Evolutionary conservation across 2,329 filamentous ascomycete species (phyloP).

Genomic region (Diaporthe sp.): DNA sequence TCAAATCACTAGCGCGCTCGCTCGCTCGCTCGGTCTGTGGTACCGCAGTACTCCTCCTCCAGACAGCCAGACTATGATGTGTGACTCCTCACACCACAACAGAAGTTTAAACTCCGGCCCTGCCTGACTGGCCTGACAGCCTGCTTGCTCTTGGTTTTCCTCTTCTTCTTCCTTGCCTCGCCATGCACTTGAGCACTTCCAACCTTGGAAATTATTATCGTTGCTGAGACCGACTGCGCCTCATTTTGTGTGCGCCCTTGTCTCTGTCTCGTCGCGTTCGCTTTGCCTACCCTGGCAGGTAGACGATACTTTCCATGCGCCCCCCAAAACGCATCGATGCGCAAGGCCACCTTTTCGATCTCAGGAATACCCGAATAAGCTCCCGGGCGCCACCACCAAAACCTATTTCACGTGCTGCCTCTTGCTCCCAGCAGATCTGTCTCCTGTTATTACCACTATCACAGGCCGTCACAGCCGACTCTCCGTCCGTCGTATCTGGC

Average conservation of each 20-base stretch:
- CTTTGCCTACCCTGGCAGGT: not conserved
- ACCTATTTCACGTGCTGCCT: slow-evolving; percentile 3
- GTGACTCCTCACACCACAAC: slow-evolving; percentile 1
- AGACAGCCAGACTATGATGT: not conserved
- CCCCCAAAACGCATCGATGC: slow-evolving; percentile 8
- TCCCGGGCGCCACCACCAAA: slow-evolving; percentile 27
- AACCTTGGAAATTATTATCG: too few species aligned
- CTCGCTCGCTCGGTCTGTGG: not conserved
- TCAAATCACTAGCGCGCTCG: too few species aligned
- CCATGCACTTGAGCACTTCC: not conserved
- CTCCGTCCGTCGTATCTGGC: not conserved
- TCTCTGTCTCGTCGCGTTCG: slow-evolving; percentile 5
- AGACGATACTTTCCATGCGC: slow-evolving; percentile 5
- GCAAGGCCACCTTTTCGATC: slow-evolving; percentile 21
- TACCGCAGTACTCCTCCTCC: not conserved
- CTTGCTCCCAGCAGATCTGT: not conserved
- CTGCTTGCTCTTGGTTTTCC: not conserved
- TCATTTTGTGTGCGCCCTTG: slow-evolving; percentile 6
- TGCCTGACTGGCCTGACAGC: not conserved
- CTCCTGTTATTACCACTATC: not conserved
- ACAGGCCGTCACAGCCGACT: not conserved
- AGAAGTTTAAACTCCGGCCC: not conserved
- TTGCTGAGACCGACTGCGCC: slow-evolving; percentile 6
- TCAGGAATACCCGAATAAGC: slow-evolving; percentile 8
- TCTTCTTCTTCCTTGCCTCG: not conserved